phyloP scores from a whole-genome alignment of 371 early-diverging fungal genomes.

The Mortierella sp. region DNA sequence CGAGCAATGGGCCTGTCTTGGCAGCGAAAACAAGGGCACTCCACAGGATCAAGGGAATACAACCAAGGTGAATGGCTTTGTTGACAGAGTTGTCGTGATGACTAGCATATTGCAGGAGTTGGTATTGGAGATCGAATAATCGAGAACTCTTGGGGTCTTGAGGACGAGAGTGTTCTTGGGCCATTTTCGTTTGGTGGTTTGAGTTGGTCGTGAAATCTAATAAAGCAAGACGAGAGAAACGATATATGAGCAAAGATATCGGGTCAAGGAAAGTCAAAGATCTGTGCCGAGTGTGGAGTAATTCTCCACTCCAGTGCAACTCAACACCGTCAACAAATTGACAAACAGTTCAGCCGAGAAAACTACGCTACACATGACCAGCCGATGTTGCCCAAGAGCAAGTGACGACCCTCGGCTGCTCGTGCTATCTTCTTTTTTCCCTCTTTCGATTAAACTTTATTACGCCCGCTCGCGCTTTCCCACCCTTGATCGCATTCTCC shows the following conservation, averaged over 20 bases:
- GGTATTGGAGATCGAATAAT: conserved; percentile 75
- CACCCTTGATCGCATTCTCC: no score
- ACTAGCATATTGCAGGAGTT: conserved; percentile 80
- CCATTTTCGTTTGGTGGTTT: neutral
- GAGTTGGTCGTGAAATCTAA: neutral
- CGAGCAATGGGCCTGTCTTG: conserved; percentile 64
- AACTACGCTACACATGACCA: no score
- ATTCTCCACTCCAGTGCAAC: no score
- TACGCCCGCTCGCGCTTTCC: no score
- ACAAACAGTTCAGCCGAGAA: no score
- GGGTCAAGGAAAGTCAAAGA: neutral
- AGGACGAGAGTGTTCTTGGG: conserved; percentile 19
- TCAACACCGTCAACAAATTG: no score
- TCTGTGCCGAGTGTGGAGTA: no score
- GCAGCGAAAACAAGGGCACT: conserved; percentile 74
- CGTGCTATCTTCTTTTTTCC: no score
- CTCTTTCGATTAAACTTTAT: no score
- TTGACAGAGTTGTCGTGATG: conserved; percentile 84
- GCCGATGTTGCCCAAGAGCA: no score
- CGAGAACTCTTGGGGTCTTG: conserved; percentile 13
- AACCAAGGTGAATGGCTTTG: conserved; percentile 85
- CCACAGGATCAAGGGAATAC: conserved; percentile 92
- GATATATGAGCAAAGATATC: neutral
- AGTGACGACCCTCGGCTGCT: no score
- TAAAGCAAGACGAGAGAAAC: no score